phyloP scores from a whole-genome alignment of 495 filamentous ascomycete species.

The Haplographium delicatum region DNA sequence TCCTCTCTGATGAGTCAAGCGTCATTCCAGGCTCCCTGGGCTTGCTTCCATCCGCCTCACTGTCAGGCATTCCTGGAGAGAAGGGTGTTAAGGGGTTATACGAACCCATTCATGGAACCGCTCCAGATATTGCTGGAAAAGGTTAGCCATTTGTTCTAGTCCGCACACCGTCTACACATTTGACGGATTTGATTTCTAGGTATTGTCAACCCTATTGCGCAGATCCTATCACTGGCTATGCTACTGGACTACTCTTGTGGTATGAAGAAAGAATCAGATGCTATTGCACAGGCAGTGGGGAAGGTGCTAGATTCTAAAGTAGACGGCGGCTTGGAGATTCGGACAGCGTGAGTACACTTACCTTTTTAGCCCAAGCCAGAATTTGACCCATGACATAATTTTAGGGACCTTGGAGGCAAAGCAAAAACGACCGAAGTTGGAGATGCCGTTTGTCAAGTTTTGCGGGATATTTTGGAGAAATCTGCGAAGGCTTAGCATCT shows the following conservation, averaged over 20 bases:
- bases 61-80: conserved; percentile 46
- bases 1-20: conserved; percentile 47
- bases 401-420: conserved; percentile 50
- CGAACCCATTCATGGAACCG: conserved; percentile 32
- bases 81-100: conserved; percentile 38
- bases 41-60: conserved; percentile 43
- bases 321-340: conserved; percentile 36
- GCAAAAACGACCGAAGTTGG: conserved; percentile 46
- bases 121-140: conserved; percentile 41
- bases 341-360: too few relatives aligned
- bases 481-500: too few relatives aligned
- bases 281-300: conserved; percentile 47
- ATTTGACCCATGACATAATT: too few relatives aligned
- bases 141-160: too few relatives aligned
- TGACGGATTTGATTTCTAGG: too few relatives aligned
- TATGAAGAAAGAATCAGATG: conserved; percentile 43
- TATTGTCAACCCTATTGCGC: conserved; percentile 30
- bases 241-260: conserved; percentile 52
- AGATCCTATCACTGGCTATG: conserved; percentile 40
- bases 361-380: too few relatives aligned
- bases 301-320: conserved; percentile 39
- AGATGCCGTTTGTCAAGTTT: too few relatives aligned
- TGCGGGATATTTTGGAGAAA: too few relatives aligned
- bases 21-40: conserved; percentile 44
- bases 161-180: too few relatives aligned